A percentile compares a stretch with the other conserved stretches of the same genome.
Conservation (phyloP, 192 early-diverging fungal species). For the Entophlyctis helioformis region DNA sequence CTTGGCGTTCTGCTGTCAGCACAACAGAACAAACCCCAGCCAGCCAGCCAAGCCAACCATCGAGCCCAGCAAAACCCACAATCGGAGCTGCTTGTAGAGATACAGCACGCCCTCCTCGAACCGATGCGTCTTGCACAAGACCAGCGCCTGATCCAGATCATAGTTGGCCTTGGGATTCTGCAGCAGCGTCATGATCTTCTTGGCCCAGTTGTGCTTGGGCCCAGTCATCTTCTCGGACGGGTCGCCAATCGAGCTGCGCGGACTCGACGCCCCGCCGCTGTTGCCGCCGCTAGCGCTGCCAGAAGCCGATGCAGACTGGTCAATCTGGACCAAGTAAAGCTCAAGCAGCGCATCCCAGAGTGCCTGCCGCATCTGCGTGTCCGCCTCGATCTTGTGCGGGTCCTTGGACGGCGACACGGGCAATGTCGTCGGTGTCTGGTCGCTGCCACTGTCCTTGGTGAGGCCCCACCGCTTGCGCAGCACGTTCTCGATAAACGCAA, state of each 20-base stretch:
- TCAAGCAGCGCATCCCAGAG: slow-evolving; percentile 26
- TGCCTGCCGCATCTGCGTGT: too few species aligned
- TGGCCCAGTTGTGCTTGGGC: too few species aligned
- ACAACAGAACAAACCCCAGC: neutral
- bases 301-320: neutral
- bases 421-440: too few species aligned
- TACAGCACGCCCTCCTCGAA: slow-evolving; percentile 81
- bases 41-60: neutral
- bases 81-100: slow-evolving; percentile 72
- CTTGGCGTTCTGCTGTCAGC: neutral
- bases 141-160: slow-evolving; percentile 85
- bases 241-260: too few species aligned
- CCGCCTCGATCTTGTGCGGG: too few species aligned
- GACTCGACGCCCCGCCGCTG: too few species aligned
- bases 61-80: slow-evolving; percentile 37
- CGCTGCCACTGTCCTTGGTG: too few species aligned
- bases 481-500: slow-evolving; percentile 72
- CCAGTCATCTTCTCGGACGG: too few species aligned
- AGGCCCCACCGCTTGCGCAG: slow-evolving; percentile 65
- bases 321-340: slow-evolving; percentile 16
- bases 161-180: slow-evolving; percentile 52
- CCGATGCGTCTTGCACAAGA: slow-evolving; percentile 73
- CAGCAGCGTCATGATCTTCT: slow-evolving; percentile 62
- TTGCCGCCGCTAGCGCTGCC: neutral
- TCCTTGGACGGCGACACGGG: too few species aligned